These are phyloP conservation scores for Brassica carinata DNA, from an alignment of 345 rosid genomes.

Conservation along the genomic window DNA sequence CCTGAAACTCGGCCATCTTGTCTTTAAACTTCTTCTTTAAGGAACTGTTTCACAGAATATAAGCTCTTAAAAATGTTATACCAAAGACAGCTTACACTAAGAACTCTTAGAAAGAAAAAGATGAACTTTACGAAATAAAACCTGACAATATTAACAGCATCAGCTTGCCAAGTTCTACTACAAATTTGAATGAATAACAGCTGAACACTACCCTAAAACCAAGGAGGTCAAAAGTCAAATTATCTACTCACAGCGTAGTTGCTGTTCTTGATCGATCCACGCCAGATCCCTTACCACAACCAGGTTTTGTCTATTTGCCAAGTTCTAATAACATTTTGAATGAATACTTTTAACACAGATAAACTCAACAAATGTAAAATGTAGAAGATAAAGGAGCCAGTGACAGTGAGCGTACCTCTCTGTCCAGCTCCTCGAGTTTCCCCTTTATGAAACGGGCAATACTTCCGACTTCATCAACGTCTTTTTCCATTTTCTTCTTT, in stretches of 20 bases:
- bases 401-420: slow-evolving; percentile 53
- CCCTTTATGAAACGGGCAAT: slow-evolving; percentile 66
- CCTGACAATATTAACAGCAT: background rate
- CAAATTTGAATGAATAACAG: background rate
- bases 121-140: background rate
- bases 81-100: background rate
- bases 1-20: slow-evolving; percentile 93
- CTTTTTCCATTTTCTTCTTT: slow-evolving; percentile 87
- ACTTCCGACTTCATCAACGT: slow-evolving; percentile 94
- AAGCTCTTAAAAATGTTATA: slow-evolving; percentile 7
- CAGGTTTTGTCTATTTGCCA: slow-evolving; percentile 87
- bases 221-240: background rate
- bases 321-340: slow-evolving; percentile 53
- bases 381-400: background rate
- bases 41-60: slow-evolving; percentile 53
- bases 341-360: background rate
- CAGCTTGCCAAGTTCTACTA: background rate
- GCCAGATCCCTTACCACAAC: slow-evolving; percentile 85
- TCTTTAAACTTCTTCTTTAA: slow-evolving; percentile 47
- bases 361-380: background rate
- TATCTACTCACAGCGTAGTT: slow-evolving; percentile 65
- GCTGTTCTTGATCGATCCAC: slow-evolving; percentile 88
- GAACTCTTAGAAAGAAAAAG: background rate
- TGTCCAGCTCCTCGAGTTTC: slow-evolving; percentile 72
- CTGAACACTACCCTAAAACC: background rate